Evolutionary conservation across 768 basidiomycete species (phyloP).

Genomic region (Cystoderma amianthinum): DNA sequence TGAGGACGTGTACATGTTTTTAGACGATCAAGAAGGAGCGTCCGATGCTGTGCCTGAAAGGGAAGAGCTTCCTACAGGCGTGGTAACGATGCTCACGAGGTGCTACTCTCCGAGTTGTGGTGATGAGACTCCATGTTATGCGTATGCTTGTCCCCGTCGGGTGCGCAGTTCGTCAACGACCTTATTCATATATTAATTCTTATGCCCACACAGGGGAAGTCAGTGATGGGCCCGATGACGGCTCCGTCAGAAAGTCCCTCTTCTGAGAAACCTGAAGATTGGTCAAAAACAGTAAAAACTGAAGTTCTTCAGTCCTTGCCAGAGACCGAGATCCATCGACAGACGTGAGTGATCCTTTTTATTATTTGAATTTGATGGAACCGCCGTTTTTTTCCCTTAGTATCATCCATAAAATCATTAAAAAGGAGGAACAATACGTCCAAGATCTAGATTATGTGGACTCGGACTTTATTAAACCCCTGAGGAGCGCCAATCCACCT

Average conservation of each 20-base stretch:
- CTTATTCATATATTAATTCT: background rate
- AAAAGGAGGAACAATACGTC: slow-evolving; percentile 84
- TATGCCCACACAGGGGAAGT: slow-evolving; percentile 16
- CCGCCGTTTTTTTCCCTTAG: slow-evolving; percentile 9
- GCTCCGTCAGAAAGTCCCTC: slow-evolving; percentile 22
- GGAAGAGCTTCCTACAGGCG: slow-evolving; percentile 77
- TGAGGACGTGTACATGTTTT: slow-evolving; percentile 91
- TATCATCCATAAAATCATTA: slow-evolving; percentile 84
- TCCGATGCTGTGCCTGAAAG: slow-evolving; percentile 55
- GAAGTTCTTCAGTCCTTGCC: slow-evolving; percentile 45
- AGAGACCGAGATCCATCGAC: slow-evolving; percentile 73
- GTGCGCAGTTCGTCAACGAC: slow-evolving; percentile 25
- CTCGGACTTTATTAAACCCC: slow-evolving; percentile 46
- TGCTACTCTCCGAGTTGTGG: slow-evolving; percentile 88
- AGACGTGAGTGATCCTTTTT: slow-evolving; percentile 51
- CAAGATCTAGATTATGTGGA: slow-evolving; percentile 85
- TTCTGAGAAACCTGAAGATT: slow-evolving; percentile 28
- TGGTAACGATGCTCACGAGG: slow-evolving; percentile 82
- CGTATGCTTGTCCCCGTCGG: slow-evolving; percentile 71
- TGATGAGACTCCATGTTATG: slow-evolving; percentile 77
- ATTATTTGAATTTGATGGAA: too few species aligned
- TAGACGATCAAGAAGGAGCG: slow-evolving; percentile 69
- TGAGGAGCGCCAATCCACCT: slow-evolving; percentile 36
- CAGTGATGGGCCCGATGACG: slow-evolving; percentile 18
- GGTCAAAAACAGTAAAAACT: slow-evolving; percentile 38